Evolutionary conservation across 192 early-diverging fungal species (phyloP), one percentile per base, ranked within the genome.

Genomic region (Coemansia sp.): DNA sequence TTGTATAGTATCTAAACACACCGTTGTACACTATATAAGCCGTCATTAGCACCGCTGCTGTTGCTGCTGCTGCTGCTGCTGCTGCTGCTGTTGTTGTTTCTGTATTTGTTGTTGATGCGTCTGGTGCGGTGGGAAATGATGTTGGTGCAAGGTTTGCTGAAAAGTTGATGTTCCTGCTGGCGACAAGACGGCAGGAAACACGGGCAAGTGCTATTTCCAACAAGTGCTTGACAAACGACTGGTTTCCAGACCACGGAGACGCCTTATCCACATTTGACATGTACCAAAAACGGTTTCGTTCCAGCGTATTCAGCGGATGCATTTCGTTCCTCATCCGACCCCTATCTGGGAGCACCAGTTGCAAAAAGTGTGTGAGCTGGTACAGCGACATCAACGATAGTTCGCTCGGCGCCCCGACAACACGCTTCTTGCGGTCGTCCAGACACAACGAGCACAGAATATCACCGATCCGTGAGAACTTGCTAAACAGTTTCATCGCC

Each of bases 1-100:
- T 46, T 10, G 28, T 61, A 40, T 56, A 68, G 16, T 61, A 33
- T 20, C 21, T 35, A 2, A 80, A 12, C 0, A 59, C 77, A 6
- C 77, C 72, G 42, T 51, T 64, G 53, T 51, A 62, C 30, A 65
- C 77, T 21, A 68, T 28, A 52, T 68, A 80, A 10, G 72, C 77
- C 0, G 68, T 25, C 34, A 48, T 49, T 3, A 74, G 65, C 52
- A 74, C 58, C 0, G 13, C 16, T 1, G 34, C 8, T 40, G 58
- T 4, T 25, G 23, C 31, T 42, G 51, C 21, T 37, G 58, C 51
- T 20, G 9, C 43, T 7, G 45, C 16, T 58, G 33, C 29, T 58
- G 56, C 29, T 49, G 39, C 66, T 26, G 35, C 35, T 37, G 35
- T n/a, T n/a, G n/a, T n/a, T n/a, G n/a, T n/a, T n/a, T n/a, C n/a